phyloP scores from a whole-genome alignment of 2,329 filamentous ascomycete species.

The Ampelomyces quisqualis region DNA sequence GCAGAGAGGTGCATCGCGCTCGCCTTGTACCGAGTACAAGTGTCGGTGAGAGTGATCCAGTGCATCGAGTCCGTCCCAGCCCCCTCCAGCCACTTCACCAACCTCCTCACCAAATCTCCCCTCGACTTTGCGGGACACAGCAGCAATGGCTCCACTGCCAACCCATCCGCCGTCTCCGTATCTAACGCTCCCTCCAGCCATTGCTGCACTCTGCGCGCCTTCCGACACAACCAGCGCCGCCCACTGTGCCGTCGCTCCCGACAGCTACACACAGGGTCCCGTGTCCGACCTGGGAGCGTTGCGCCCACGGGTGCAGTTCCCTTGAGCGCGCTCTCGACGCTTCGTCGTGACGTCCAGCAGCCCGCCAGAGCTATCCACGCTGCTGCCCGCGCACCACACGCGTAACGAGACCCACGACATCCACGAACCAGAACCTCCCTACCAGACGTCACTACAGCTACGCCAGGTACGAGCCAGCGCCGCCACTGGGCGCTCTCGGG shows the following conservation, averaged over 20 bases:
- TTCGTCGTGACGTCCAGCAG: constrained; percentile 34
- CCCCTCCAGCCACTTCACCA: constrained; percentile 23
- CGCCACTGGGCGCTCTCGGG: not conserved
- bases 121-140: constrained; percentile 11
- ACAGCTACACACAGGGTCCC: constrained; percentile 16
- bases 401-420: constrained; percentile 44
- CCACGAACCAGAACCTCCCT: constrained; percentile 31
- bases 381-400: constrained; percentile 25
- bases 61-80: constrained; percentile 14
- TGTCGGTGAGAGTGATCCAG: constrained; percentile 17
- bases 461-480: constrained; percentile 31
- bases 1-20: constrained; percentile 7
- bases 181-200: constrained; percentile 27
- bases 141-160: constrained; percentile 29
- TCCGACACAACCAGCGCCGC: constrained; percentile 24
- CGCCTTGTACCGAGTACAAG: too few species aligned
- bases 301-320: constrained; percentile 21
- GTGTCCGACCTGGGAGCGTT: constrained; percentile 20
- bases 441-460: constrained; percentile 45
- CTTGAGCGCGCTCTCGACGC: constrained; percentile 8
- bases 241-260: constrained; percentile 8
- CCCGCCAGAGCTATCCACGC: constrained; percentile 28
- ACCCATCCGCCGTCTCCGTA: constrained; percentile 23
- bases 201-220: constrained; percentile 14
- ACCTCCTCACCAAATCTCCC: constrained; percentile 17